Conservation (phyloP, 2,329 filamentous ascomycete genomes). For the Esteya vermicola region DNA sequence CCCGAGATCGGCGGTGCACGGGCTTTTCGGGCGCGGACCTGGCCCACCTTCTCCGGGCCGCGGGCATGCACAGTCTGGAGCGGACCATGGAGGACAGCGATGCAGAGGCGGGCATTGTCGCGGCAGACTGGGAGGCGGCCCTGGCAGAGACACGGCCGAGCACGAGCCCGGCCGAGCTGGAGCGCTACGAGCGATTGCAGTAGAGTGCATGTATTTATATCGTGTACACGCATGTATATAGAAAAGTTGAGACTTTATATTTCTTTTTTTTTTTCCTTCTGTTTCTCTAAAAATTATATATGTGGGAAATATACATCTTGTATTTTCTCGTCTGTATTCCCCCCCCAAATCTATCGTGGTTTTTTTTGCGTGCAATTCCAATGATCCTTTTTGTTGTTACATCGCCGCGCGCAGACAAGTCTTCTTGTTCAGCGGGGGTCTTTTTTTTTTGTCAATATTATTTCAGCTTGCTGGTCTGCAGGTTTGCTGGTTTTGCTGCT, state of each 20-base stretch:
- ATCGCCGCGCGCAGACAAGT: not conserved
- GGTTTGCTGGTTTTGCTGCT: not conserved
- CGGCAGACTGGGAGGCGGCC: slow-evolving; percentile 38
- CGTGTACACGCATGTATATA: no score
- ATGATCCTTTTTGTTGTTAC: not conserved
- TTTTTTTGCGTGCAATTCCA: not conserved
- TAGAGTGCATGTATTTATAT: not conserved
- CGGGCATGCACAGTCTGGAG: slow-evolving; percentile 23
- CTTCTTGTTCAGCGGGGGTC: not conserved
- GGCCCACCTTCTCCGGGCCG: slow-evolving; percentile 31
- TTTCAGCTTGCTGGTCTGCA: not conserved
- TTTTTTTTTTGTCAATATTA: no score
- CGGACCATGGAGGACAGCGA: slow-evolving; percentile 12
- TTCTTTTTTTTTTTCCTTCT: not conserved
- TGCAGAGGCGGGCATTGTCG: slow-evolving; percentile 16
- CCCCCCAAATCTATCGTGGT: not conserved
- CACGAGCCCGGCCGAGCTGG: slow-evolving; percentile 19
- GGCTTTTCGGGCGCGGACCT: slow-evolving; percentile 64
- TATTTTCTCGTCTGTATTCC: not conserved
- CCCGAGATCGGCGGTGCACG: slow-evolving; percentile 50
- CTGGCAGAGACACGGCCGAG: slow-evolving; percentile 33
- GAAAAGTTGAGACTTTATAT: not conserved
- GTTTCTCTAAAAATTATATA: not conserved
- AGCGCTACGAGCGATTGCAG: slow-evolving; percentile 8
- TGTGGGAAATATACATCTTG: not conserved